Base-by-base conservation (phyloP, 331 rosid genomes). In the Pyracantha coccinea region DNA sequence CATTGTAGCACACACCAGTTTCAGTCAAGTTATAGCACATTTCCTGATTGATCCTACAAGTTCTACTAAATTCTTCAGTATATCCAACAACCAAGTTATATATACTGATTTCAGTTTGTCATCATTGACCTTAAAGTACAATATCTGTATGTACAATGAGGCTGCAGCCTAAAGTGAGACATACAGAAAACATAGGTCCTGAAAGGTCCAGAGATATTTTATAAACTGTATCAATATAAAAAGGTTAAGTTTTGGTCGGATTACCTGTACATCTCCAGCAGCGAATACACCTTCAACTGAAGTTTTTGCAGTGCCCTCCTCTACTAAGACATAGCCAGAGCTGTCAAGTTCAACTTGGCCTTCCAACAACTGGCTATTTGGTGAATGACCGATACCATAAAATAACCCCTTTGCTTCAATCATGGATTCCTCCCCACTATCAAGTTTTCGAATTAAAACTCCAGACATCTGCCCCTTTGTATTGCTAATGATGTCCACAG, bases 241-340 rank as follows among this genome's bases (percentile, higher is more conserved):
- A 7, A 55, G 5, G 6, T 32, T 38, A 58, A 25, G 25, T 31
- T 71, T 21, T 54, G 61, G 41, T n/a, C 41, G 32, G 41, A 84
- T 83, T 87, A 92, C 99, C 97, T 94, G 97, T 72, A 94, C 93
- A 81, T 94, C 99, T 79, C 99, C 99, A 69, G 99, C 99, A 19
- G 99, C 97, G 83, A 90, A 94, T 59, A 94, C 91, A 75, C 99
- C 99, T 74, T 94, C 96, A 68, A 90, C 92, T 64, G 99, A 94
- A 73, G 97, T 94, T 77, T 83, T 88, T 70, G 99, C 88, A 68
- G 84, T 82, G 45, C 96, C 96, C 80, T 94, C 97, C 75, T 87
- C 66, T 76, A 94, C 97, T 69, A 86, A 35, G 72, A 94, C 79
- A 47, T 92, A 92, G 79, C 99, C 97, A 61, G 92, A 77, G 59